Base-by-base conservation (phyloP, 2,329 filamentous ascomycete species). In the Aspergillus calidoustus region DNA sequence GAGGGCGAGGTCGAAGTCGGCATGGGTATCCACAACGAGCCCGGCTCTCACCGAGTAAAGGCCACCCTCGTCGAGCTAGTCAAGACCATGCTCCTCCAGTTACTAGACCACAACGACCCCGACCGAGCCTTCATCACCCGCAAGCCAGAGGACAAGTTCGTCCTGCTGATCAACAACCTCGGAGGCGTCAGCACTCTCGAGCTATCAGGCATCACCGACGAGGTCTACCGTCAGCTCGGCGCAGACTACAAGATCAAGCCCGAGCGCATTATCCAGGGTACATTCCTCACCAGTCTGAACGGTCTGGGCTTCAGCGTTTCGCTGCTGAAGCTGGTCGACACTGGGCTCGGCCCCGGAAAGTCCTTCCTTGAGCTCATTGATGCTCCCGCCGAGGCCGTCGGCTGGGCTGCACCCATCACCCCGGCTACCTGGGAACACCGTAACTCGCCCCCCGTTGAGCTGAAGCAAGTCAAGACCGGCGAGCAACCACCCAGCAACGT, bases 21-120 rank as follows among this genome's bases (percentile, higher is more conserved):
- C 1, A 91, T 91, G 89, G 89, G 89, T 8, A 91, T 91, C 67
- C 88, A 91, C 73, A 90, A 90, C 66, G 86, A 88, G 69, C 81
- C 85, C 22, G 84, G 84, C 41, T 86, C 81, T 47, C 82, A 81
- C 65, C 79, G 82, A 46, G 76, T 82, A 22, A 81, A 81, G 63
- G 79, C 81, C n/a, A 74, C 79, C 15, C 73, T 87, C 9, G 76
- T 80, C 0, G 77, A 81, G 41, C 72, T 87, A 46, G 77, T 87
- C 25, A 81, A 84, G 69, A 85, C 81, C 11, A 90, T 92, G 87
- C 79, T 92, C 17, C 79, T 80, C 48, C 87, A 91, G 69, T 81
- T 90, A 62, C 78, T 91, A 38, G 85, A 89, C 65, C 77, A 79
- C 7, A 82, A 82, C 22, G 89, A 91, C 68, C 77, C 84, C 59